phyloP scores from a whole-genome alignment of 805 yeast species.

The Starmerella davenportii region DNA sequence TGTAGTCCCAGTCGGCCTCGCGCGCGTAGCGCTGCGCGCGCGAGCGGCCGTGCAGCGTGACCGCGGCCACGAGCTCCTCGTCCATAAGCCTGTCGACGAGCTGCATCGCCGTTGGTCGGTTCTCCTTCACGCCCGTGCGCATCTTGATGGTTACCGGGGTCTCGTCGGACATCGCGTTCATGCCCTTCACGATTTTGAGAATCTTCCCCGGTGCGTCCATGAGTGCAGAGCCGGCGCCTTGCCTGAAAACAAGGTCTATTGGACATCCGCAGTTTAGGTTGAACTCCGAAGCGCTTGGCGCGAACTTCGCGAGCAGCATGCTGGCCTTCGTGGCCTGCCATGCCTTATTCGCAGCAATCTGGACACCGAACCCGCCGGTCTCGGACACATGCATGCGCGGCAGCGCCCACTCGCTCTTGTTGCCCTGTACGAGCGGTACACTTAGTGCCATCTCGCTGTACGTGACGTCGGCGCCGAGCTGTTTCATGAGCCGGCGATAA shows the following conservation, averaged over 20 bases:
- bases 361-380: constrained; percentile 80
- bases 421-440: constrained; percentile 72
- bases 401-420: constrained; percentile 92
- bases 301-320: constrained; percentile 48
- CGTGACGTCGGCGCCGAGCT: constrained; percentile 80
- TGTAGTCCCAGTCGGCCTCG: constrained; percentile 85
- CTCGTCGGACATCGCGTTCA: constrained; percentile 79
- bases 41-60: constrained; percentile 90
- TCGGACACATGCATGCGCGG: constrained; percentile 76
- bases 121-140: constrained; percentile 78
- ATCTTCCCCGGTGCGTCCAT: constrained; percentile 76
- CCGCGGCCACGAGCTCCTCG: constrained; percentile 73
- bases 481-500: constrained; percentile 77
- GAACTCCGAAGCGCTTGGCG: constrained; percentile 54
- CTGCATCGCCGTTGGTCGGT: constrained; percentile 69
- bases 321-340: constrained; percentile 90
- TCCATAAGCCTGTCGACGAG: constrained; percentile 52
- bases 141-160: constrained; percentile 82
- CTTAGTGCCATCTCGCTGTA: constrained; percentile 90
- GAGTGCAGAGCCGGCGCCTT: constrained; percentile 90
- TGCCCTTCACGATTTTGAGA: constrained; percentile 61
- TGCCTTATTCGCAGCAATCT: constrained; percentile 75
- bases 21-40: constrained; percentile 88
- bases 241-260: constrained; percentile 77
- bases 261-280: constrained; percentile 97